Conservation (phyloP, 192 early-diverging fungal genomes). For the Podila epigama region DNA sequence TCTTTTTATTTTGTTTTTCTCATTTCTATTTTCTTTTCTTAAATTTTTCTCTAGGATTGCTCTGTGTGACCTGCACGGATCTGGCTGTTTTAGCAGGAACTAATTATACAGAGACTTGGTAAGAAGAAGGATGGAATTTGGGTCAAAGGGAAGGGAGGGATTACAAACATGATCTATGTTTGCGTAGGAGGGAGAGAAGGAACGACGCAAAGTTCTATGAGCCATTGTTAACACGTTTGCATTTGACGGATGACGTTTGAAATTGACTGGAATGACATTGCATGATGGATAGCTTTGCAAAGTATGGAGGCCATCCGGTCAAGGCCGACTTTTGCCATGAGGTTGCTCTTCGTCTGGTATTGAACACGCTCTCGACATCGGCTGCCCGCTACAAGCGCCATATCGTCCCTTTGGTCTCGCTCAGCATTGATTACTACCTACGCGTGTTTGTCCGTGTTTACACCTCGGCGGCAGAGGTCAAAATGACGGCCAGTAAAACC, state of each 20-base stretch:
- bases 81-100: slow-evolving; percentile 91
- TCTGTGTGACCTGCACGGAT: slow-evolving; percentile 99
- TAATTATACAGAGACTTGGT: slow-evolving; percentile 86
- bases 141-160: too few relatives aligned
- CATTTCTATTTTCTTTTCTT: background rate
- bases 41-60: slow-evolving; percentile 68
- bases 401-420: slow-evolving; percentile 89
- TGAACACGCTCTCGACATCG: slow-evolving; percentile 83
- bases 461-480: slow-evolving; percentile 74
- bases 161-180: too few relatives aligned
- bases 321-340: slow-evolving; percentile 94
- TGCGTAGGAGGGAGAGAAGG: too few relatives aligned
- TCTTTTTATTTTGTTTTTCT: background rate
- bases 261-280: background rate
- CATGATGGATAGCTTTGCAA: slow-evolving; percentile 71
- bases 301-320: slow-evolving; percentile 93
- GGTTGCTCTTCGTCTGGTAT: slow-evolving; percentile 90
- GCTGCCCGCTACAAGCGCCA: slow-evolving; percentile 84
- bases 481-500: slow-evolving; percentile 81
- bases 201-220: too few relatives aligned
- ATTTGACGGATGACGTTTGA: background rate
- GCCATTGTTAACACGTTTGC: background rate
- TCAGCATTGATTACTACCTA: slow-evolving; percentile 98
- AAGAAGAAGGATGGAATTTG: too few relatives aligned
- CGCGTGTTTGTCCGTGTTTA: slow-evolving; percentile 94